Evolutionary conservation across 345 rosid species (phyloP).

Genomic region (Abelmoschus esculentus): DNA sequence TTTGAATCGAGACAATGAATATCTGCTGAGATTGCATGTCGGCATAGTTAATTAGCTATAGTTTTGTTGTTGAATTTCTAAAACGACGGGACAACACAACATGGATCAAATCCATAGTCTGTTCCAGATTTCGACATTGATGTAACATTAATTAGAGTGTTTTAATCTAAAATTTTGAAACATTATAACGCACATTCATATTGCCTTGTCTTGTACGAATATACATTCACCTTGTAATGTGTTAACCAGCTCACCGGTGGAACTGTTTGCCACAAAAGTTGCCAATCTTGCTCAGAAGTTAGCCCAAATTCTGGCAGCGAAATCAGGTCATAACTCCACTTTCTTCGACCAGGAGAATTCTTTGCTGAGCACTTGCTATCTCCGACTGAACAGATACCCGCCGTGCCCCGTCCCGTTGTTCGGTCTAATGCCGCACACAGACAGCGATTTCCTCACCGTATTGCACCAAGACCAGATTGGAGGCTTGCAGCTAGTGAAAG

Average conservation of each 20-base stretch:
- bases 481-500: slow-evolving; percentile 75
- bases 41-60: slow-evolving; percentile 4
- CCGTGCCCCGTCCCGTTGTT: slow-evolving; percentile 61
- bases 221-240: background rate
- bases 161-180: background rate
- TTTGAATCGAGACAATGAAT: background rate
- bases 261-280: slow-evolving; percentile 52
- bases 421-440: slow-evolving; percentile 93
- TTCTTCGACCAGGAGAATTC: slow-evolving; percentile 67
- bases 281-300: slow-evolving; percentile 55
- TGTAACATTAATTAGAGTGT: too few species aligned
- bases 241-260: slow-evolving; percentile 52
- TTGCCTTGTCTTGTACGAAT: too few species aligned
- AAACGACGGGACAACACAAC: background rate
- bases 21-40: background rate
- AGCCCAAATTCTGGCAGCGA: slow-evolving; percentile 62
- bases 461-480: slow-evolving; percentile 84
- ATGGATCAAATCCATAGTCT: background rate
- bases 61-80: background rate
- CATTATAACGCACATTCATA: too few species aligned
- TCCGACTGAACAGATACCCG: slow-evolving; percentile 82
- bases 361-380: slow-evolving; percentile 61
- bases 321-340: slow-evolving; percentile 40
- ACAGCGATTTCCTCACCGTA: slow-evolving; percentile 91
- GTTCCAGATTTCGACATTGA: too few species aligned